Evolutionary conservation across 306 rosid genomes (phyloP), one percentile per base, ranked within the genome.

Genomic region (Amphicarpaea edgeworthii): DNA sequence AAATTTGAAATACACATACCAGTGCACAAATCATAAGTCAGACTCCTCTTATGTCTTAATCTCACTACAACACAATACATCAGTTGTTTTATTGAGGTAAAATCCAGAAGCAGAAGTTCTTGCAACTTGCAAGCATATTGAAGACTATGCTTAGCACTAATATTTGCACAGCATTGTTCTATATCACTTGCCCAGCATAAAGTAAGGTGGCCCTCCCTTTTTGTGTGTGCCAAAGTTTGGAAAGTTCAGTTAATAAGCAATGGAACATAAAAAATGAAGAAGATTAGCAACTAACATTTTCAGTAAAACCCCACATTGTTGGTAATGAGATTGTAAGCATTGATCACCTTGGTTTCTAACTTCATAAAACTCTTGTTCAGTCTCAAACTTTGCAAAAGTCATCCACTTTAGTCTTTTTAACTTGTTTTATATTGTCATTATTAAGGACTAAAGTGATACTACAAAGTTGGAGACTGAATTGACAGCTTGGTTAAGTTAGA

Each of bases 161-260:
- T 54, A 20, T 37, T 21, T 71, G 50, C 50, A 19, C 49, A 63
- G 3, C 8, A 70, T 15, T 11, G 28, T 10, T 47, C 45, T 28
- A 49, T 15, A 34, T 38, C 41, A 71, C 17, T 38, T 72, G 7
- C 41, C 53, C 55, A 57, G 8, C 68, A 72, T n/a, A 40, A 55
- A 15, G 1, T 12, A 11, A 23, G 3, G 19, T 0, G 55, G 28
- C 11, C 19, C 21, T 49, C 8, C 40, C 61, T 30, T 6, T 30
- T 34, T 4, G 32, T 34, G 14, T 2, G 32, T 12, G 28, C 42
- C 42, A 41, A 32, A 19, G 16, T 38, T 14, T 21, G 21, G 8
- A 24, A 19, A 37, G 1, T 40, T 34, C 19, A 41, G n/a, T 8
- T 61, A 15, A 20, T 53, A 62, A 62, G 8, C 47, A 62, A 37